phyloP scores from a whole-genome alignment of 129 eudicot species.

The Chrysanthemum makinoi region DNA sequence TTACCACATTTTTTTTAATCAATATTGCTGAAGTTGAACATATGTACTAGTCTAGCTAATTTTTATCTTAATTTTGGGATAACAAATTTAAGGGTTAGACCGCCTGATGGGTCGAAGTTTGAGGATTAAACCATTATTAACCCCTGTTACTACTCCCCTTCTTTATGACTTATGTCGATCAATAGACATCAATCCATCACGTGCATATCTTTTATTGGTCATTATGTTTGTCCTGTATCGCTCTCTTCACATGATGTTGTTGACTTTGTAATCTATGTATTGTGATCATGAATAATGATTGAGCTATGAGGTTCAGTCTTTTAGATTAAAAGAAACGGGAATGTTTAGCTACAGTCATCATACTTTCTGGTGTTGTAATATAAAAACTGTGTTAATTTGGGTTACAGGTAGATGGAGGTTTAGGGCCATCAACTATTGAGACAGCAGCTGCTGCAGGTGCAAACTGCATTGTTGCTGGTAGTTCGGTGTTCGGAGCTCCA shows the following conservation, averaged over 20 bases:
- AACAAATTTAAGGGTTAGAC: too few relatives aligned
- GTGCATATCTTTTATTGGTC: not conserved
- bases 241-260: not conserved
- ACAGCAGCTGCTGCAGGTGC: conserved; percentile 87
- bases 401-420: conserved; percentile 92
- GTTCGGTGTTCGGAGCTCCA: conserved; percentile 91
- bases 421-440: conserved; percentile 90
- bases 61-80: too few relatives aligned
- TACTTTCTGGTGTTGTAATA: not conserved
- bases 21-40: too few relatives aligned
- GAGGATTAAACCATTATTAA: too few relatives aligned
- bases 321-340: too few relatives aligned
- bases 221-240: not conserved
- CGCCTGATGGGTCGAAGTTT: too few relatives aligned
- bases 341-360: not conserved
- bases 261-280: not conserved
- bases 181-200: not conserved
- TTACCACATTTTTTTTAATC: too few relatives aligned
- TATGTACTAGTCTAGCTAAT: too few relatives aligned
- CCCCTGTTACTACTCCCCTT: too few relatives aligned
- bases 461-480: conserved; percentile 96
- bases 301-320: not conserved
- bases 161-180: not conserved
- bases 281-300: not conserved
- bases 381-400: not conserved